phyloP scores from a whole-genome alignment of 2,329 filamentous ascomycete genomes.

The Paraconiothyrium brasiliense region DNA sequence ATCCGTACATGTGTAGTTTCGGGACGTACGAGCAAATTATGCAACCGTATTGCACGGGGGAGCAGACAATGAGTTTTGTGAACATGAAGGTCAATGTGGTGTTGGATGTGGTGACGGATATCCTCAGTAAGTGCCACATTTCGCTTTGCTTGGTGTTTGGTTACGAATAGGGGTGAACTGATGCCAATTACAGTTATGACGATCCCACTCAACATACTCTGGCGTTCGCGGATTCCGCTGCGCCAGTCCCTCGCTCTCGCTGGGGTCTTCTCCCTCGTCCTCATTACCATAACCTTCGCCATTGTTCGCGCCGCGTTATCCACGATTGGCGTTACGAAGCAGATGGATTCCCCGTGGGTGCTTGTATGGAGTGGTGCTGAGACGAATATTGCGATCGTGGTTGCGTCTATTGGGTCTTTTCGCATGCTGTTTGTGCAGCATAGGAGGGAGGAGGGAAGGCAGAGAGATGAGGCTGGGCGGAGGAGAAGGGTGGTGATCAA shows the following conservation, averaged over 20 bases:
- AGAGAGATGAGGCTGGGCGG: not conserved
- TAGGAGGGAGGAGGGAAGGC: conserved; percentile 5
- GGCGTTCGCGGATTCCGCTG: conserved; percentile 12
- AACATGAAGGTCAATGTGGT: conserved; percentile 14
- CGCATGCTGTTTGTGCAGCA: conserved; percentile 20
- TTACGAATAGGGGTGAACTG: not conserved
- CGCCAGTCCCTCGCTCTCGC: conserved; percentile 18
- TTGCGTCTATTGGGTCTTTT: conserved; percentile 21
- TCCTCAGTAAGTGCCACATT: conserved; percentile 15
- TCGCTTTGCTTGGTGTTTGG: not conserved
- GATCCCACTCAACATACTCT: conserved; percentile 23
- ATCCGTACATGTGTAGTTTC: conserved; percentile 12
- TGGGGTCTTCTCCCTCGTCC: conserved; percentile 22
- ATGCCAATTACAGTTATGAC: conserved; percentile 15
- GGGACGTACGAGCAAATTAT: conserved; percentile 3
- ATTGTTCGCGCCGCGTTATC: conserved; percentile 21
- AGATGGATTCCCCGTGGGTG: conserved; percentile 18
- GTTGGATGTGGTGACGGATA: conserved; percentile 21
- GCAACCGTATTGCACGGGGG: conserved; percentile 6
- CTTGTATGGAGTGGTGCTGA: conserved; percentile 18
- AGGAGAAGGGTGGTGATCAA: not conserved
- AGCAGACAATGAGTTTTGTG: conserved; percentile 15
- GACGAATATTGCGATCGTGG: conserved; percentile 18
- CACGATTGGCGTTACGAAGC: conserved; percentile 9
- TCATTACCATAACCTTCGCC: conserved; percentile 21